phyloP scores from a whole-genome alignment of 169 alveolate genomes.

The Plasmodium billcollinsi region DNA sequence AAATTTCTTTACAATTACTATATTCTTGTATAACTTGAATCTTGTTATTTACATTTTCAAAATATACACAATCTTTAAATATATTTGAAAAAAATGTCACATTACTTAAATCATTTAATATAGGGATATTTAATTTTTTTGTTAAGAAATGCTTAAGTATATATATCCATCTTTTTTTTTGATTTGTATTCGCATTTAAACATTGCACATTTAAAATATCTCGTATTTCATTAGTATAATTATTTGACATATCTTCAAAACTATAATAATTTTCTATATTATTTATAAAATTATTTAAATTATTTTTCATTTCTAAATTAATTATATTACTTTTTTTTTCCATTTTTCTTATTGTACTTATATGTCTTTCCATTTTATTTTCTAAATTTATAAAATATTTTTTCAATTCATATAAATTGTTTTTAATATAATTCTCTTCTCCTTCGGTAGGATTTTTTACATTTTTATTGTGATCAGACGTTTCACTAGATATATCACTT shows the following conservation, averaged over 20 bases:
- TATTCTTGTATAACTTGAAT: slow-evolving; percentile 13
- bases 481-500: no score
- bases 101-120: slow-evolving; percentile 19
- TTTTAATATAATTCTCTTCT: slow-evolving; percentile 10
- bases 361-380: slow-evolving; percentile 12
- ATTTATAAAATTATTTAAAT: slow-evolving; percentile 21
- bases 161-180: slow-evolving; percentile 75
- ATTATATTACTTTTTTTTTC: no score
- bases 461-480: neutral
- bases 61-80: slow-evolving; percentile 18
- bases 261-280: slow-evolving; percentile 33
- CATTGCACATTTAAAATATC: slow-evolving; percentile 58
- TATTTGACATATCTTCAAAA: slow-evolving; percentile 68
- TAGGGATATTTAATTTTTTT: slow-evolving; percentile 46
- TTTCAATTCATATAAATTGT: slow-evolving; percentile 14
- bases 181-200: slow-evolving; percentile 49
- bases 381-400: slow-evolving; percentile 4
- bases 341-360: neutral
- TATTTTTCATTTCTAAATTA: slow-evolving; percentile 3
- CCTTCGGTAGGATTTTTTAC: neutral
- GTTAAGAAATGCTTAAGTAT: slow-evolving; percentile 64
- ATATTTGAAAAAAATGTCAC: slow-evolving; percentile 40
- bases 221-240: slow-evolving; percentile 38
- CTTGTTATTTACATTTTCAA: slow-evolving; percentile 2
- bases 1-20: slow-evolving; percentile 24